Evolutionary conservation across 805 yeast genomes (phyloP).

Genomic region (Wilhelminamyces savonicus): DNA sequence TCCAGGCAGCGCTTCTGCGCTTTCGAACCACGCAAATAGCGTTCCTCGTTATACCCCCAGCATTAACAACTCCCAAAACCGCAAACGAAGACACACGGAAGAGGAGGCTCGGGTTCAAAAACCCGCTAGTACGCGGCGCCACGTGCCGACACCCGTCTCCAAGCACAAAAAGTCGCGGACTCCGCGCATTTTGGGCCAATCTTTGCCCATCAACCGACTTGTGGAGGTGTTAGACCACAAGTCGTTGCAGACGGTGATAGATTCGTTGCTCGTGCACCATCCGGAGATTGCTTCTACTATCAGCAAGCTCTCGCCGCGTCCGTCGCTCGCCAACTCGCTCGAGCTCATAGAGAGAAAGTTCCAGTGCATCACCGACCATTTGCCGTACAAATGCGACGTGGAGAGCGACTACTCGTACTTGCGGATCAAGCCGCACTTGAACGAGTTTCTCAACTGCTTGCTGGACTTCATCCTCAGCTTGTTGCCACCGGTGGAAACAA

Average conservation of each 20-base stretch:
- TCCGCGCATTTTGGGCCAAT: conserved; percentile 48
- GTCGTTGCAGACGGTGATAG: conserved; percentile 47
- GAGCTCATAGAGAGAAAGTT: conserved; percentile 43
- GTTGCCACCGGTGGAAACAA: conserved; percentile 63
- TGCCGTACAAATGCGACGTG: conserved; percentile 75
- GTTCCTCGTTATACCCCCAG: conserved; percentile 7
- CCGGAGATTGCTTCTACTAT: conserved; percentile 58
- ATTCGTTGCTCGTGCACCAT: conserved; percentile 47
- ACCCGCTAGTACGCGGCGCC: too few species aligned
- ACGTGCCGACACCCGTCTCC: too few species aligned
- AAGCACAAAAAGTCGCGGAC: conserved; percentile 28
- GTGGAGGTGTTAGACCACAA: conserved; percentile 62
- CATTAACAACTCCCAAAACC: conserved; percentile 1
- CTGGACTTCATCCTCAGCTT: conserved; percentile 70
- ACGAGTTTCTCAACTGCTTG: conserved; percentile 63
- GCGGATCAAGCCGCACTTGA: conserved; percentile 60
- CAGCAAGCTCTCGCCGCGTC: conserved; percentile 47
- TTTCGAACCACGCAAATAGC: conserved; percentile 1
- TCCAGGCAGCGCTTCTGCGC: too few species aligned
- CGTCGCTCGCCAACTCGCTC: conserved; percentile 48
- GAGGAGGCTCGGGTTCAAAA: conserved; percentile 6
- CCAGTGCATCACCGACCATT: conserved; percentile 35
- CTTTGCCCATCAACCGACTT: conserved; percentile 55
- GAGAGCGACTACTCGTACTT: conserved; percentile 71
- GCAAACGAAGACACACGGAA: conserved; percentile 11